phyloP scores from a whole-genome alignment of 768 basidiomycete genomes.

The Suillus subaureus region DNA sequence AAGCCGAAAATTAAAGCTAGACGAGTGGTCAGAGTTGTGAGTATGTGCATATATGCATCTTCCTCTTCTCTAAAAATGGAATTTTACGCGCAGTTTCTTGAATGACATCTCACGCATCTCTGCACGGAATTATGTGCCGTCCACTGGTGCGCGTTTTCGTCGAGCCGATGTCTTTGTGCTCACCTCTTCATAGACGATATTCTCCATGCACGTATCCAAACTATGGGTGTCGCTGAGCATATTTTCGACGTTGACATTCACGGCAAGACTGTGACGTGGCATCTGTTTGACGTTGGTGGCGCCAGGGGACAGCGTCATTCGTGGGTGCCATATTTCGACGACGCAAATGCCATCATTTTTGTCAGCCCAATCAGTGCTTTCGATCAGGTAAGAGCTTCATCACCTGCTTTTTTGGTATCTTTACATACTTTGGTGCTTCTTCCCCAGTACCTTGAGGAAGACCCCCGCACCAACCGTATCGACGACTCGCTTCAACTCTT shows the following conservation, averaged over 20 bases:
- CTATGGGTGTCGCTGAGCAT: constrained; percentile 87
- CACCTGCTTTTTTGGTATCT: neutral
- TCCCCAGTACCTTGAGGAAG: constrained; percentile 82
- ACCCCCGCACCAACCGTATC: constrained; percentile 81
- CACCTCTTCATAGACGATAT: constrained; percentile 65
- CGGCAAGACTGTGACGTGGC: constrained; percentile 75
- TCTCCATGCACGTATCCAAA: constrained; percentile 86
- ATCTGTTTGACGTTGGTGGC: constrained; percentile 73
- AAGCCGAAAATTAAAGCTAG: constrained; percentile 71
- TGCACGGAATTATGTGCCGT: constrained; percentile 68
- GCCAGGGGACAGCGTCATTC: constrained; percentile 72
- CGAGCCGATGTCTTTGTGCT: constrained; percentile 28
- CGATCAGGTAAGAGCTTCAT: constrained; percentile 55
- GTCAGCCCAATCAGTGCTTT: constrained; percentile 80
- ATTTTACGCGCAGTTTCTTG: constrained; percentile 61
- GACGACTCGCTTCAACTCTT: constrained; percentile 90
- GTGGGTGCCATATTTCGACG: constrained; percentile 70
- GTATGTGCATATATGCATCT: constrained; percentile 37
- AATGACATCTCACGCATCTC: constrained; percentile 74
- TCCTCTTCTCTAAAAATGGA: constrained; percentile 9
- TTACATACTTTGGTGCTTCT: constrained; percentile 3
- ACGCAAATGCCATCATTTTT: constrained; percentile 80
- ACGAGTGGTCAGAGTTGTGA: constrained; percentile 90
- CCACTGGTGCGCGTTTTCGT: constrained; percentile 55
- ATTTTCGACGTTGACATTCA: constrained; percentile 81